These are phyloP conservation scores for Irineochytrium annulatum DNA, from an alignment of 192 early-diverging fungal genomes.

Conservation along the genomic window DNA sequence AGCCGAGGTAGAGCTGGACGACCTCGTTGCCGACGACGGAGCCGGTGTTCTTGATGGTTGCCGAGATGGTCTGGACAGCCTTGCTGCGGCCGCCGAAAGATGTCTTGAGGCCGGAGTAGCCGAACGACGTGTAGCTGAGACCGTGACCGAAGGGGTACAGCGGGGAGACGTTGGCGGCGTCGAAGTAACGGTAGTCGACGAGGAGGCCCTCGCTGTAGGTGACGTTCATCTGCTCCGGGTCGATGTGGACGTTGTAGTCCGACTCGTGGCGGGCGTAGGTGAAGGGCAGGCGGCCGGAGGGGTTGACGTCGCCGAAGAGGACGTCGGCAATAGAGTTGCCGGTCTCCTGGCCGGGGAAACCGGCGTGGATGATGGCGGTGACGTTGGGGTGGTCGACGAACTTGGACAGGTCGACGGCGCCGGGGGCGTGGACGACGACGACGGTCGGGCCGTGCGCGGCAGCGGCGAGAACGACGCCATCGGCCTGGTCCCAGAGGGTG, in stretches of 20 bases:
- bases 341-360: constrained; percentile 63
- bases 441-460: constrained; percentile 53
- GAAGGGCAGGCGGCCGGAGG: constrained; percentile 62
- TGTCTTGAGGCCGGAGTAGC: constrained; percentile 33
- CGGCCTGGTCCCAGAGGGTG: constrained; percentile 52
- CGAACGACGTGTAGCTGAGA: constrained; percentile 61
- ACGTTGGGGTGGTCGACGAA: constrained; percentile 61
- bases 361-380: constrained; percentile 49
- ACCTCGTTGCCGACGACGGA: constrained; percentile 36
- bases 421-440: constrained; percentile 56
- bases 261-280: constrained; percentile 42
- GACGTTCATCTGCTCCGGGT: constrained; percentile 26
- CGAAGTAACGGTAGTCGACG: constrained; percentile 53
- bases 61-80: not conserved
- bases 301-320: constrained; percentile 63
- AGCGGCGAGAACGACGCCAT: constrained; percentile 45
- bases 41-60: constrained; percentile 36
- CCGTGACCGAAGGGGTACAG: constrained; percentile 58
- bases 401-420: constrained; percentile 51
- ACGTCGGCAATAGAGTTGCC: constrained; percentile 66
- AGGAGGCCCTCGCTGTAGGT: constrained; percentile 51
- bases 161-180: constrained; percentile 43
- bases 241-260: constrained; percentile 40
- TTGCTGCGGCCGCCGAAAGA: not conserved
- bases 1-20: constrained; percentile 38